These are phyloP conservation scores for Aspergillus sp. DNA, from an alignment of 2,329 filamentous ascomycete species.

Conservation along the genomic window DNA sequence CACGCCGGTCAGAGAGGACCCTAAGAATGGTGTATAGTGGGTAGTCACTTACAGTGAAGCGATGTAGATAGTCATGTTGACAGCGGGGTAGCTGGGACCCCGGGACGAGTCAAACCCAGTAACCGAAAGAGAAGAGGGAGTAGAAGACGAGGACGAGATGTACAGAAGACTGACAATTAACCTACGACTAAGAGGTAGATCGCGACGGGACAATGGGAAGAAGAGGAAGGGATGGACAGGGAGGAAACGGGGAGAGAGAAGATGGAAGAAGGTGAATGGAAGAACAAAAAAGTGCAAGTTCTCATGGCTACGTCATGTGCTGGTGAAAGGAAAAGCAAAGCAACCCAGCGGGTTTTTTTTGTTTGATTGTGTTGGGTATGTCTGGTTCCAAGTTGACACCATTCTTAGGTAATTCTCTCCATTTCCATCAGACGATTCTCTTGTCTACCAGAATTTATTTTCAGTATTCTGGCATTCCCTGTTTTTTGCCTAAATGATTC, in stretches of 20 bases:
- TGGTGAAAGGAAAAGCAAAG: not conserved
- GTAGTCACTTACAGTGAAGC: constrained; percentile 54
- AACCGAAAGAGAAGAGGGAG: constrained; percentile 10
- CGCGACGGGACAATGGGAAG: not conserved
- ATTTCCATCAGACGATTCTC: no score
- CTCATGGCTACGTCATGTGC: constrained; percentile 11
- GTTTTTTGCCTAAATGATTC: no score
- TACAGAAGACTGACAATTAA: constrained; percentile 1
- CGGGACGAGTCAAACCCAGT: not conserved
- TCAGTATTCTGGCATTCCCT: no score
- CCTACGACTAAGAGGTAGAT: not conserved
- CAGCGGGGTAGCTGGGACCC: constrained; percentile 6
- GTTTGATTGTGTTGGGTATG: no score
- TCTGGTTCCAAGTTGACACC: no score
- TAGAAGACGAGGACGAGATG: constrained; percentile 6
- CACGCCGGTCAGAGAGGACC: constrained; percentile 10
- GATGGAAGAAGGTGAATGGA: not conserved
- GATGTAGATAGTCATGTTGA: constrained; percentile 61
- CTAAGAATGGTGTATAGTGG: not conserved
- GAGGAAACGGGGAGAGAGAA: not conserved
- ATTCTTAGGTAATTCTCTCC: no score
- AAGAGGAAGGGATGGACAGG: not conserved
- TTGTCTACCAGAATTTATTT: no score
- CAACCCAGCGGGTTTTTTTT: not conserved
- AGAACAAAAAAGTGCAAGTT: constrained; percentile 1